Evolutionary conservation across 75 land plant genomes (phyloP), one percentile per base, ranked within the genome.

Genomic region (Isoetes taiwanensis): DNA sequence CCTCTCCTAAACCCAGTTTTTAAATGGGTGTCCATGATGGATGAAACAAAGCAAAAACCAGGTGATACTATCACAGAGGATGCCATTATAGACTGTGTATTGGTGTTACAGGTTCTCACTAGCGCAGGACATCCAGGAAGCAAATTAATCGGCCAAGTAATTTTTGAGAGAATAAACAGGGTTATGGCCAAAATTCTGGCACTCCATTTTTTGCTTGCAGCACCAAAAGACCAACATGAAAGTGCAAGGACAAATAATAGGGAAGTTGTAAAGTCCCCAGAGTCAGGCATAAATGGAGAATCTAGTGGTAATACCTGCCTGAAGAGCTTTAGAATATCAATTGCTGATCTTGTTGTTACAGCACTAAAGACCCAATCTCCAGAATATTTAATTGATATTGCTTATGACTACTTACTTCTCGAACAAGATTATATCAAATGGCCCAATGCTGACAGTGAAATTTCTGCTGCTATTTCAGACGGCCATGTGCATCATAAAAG

Each of bases 1-100:
- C 75, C 74, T 35, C 33, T 75, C 19, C 26, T 75, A 24, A 35
- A 27, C 3, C 77, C 74, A 27, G 39, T 75, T 14, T 23, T 73
- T 17, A 9, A 24, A 1, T 67, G 59, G 72, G 64, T 28, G 60
- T 21, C n/a, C 28, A 62, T 54, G 16, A 34, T 19, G 20, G 61
- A 27, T 29, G 27, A 25, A 29, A 30, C 38, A 23, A 63, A 67
- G 29, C 52, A 20, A 25, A 29, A 35, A 17, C 43, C n/a, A n/a
- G n/a, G n/a, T n/a, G n/a, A 1, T 34, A 24, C 1, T 35, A 21
- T 14, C 21, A 23, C 35, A 24, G 11, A 23, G 21, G 60, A 58
- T 6, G 60, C 21, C 2, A 6, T 5, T 11, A 43, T 12, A 23
- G 25, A 41, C 20, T 34, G 21, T 20, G 16, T 20, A 19, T 23